phyloP scores from a whole-genome alignment of 805 yeast species.

The Zygoascus biomembranicola region DNA sequence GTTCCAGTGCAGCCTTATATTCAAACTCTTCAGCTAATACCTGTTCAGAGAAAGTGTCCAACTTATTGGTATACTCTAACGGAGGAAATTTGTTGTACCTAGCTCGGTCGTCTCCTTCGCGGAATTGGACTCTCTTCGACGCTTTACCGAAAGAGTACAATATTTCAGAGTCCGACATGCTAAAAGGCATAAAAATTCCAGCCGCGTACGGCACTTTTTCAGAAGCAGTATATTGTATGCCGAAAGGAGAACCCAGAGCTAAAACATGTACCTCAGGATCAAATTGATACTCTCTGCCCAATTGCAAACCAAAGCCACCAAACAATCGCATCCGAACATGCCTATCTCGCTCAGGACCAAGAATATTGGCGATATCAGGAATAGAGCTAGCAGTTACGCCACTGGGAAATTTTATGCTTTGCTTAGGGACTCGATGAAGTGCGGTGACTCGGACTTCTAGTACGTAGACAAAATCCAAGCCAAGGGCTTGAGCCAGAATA shows the following conservation, averaged over 20 bases:
- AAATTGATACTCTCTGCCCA: slow-evolving; percentile 8
- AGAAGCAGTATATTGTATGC: slow-evolving; percentile 15
- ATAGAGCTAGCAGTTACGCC: not conserved
- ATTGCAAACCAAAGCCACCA: slow-evolving; percentile 12
- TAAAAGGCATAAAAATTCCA: slow-evolving; percentile 20
- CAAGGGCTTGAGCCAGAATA: slow-evolving; percentile 19
- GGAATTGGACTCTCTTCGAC: not conserved
- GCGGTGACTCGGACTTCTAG: slow-evolving; percentile 18
- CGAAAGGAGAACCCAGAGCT: slow-evolving; percentile 16
- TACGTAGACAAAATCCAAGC: slow-evolving; percentile 20
- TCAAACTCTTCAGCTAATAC: not conserved
- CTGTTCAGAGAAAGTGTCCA: not conserved
- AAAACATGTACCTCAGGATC: slow-evolving; percentile 13
- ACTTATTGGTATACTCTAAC: not conserved
- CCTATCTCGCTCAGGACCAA: slow-evolving; percentile 2
- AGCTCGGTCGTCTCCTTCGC: not conserved
- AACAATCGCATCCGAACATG: slow-evolving; percentile 12
- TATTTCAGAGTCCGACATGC: slow-evolving; percentile 3
- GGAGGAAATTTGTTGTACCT: not conserved
- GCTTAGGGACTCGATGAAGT: not conserved
- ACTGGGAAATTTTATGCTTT: not conserved
- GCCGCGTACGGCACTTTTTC: slow-evolving; percentile 11
- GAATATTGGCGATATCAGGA: not conserved
- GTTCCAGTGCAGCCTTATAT: not conserved
- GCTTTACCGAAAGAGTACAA: not conserved